These are phyloP conservation scores for Amylocystis lapponica DNA, from an alignment of 768 basidiomycete genomes.

Conservation along the genomic window DNA sequence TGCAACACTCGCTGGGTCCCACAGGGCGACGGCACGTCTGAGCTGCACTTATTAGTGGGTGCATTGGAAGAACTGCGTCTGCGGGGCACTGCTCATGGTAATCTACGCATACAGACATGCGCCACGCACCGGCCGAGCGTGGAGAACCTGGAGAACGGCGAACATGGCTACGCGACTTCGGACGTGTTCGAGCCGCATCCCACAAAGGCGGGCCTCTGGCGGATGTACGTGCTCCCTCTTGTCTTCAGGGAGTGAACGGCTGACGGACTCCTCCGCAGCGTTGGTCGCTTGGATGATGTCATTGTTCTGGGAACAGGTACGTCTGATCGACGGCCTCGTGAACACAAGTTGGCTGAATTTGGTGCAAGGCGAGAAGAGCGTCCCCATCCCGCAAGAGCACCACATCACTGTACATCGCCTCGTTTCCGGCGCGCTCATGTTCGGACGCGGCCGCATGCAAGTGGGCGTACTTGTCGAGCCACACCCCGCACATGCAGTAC, in stretches of 20 bases:
- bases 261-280: no score
- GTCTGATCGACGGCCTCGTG: neutral
- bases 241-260: no score
- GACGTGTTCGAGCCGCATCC: constrained; percentile 40
- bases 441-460: constrained; percentile 35
- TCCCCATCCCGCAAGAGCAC: constrained; percentile 19
- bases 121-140: constrained; percentile 19
- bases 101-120: no score
- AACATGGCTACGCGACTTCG: constrained; percentile 31
- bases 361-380: neutral
- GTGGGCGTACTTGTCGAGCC: constrained; percentile 38
- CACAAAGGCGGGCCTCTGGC: constrained; percentile 29
- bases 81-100: neutral
- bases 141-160: constrained; percentile 27
- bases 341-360: neutral
- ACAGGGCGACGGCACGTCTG: constrained; percentile 14
- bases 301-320: neutral
- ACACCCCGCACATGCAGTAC: constrained; percentile 18
- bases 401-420: constrained; percentile 31
- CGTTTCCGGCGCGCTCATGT: constrained; percentile 30
- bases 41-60: constrained; percentile 12
- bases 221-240: no score
- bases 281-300: constrained; percentile 36
- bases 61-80: neutral
- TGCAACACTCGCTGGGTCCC: constrained; percentile 6